Percentiles rank a stretch among this genome's conserved stretches.
phyloP scores from a whole-genome alignment of 1,284 basidiomycete genomes.

The Ceratobasidium papillatum region DNA sequence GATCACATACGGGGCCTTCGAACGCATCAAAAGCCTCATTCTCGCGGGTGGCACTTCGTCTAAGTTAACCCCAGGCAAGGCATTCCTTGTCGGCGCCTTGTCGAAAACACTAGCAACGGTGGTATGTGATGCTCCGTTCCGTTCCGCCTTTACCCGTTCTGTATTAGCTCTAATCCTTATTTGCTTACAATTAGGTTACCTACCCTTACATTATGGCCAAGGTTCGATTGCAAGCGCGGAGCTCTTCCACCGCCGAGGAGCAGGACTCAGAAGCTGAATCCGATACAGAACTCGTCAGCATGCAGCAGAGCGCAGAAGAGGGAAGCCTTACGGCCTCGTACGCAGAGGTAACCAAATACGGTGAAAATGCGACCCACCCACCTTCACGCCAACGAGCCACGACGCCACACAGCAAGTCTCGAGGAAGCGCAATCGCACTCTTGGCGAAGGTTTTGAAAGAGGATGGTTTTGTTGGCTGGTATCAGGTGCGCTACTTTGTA shows the following conservation, averaged over 20 bases:
- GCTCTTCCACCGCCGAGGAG: constrained; percentile 47
- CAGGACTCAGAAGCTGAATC: constrained; percentile 46
- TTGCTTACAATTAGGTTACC: constrained; percentile 66
- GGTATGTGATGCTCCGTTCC: constrained; percentile 65
- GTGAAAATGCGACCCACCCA: constrained; percentile 31
- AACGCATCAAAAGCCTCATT: constrained; percentile 83
- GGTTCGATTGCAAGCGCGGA: constrained; percentile 90
- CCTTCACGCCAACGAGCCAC: neutral
- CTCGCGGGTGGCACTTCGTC: constrained; percentile 56
- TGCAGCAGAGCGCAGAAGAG: constrained; percentile 58
- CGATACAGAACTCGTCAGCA: constrained; percentile 52
- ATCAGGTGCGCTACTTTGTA: constrained; percentile 80
- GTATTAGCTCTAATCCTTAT: neutral
- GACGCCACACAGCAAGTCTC: constrained; percentile 53
- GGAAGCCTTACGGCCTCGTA: constrained; percentile 51
- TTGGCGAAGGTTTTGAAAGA: constrained; percentile 76
- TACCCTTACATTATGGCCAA: constrained; percentile 98
- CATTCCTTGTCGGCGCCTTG: constrained; percentile 89
- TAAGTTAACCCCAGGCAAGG: constrained; percentile 80
- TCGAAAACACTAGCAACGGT: constrained; percentile 97
- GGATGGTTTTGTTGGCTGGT: constrained; percentile 90
- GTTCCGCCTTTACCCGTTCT: neutral
- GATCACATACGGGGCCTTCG: constrained; percentile 97
- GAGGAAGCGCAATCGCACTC: constrained; percentile 79
- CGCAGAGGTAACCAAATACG: constrained; percentile 25